Conservation (phyloP, 768 basidiomycete genomes). For the Chalciporus pseudorubinellus region DNA sequence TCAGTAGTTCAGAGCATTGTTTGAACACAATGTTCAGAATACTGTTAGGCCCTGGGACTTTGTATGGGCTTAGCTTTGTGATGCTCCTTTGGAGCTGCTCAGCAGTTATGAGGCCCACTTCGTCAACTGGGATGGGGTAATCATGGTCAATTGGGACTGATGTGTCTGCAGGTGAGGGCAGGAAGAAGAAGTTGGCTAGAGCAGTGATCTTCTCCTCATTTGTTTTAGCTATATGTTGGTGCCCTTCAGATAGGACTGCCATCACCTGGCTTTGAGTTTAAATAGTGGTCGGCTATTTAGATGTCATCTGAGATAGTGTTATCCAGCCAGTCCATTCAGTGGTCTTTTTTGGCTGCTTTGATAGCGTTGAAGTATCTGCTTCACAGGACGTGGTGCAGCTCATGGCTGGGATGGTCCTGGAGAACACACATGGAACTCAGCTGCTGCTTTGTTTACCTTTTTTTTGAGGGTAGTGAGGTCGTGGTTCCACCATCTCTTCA, state of each 20-base stretch:
- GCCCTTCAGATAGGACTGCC: neutral
- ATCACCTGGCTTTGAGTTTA: neutral
- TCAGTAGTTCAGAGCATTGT: slow-evolving; percentile 9
- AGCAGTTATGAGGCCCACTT: neutral
- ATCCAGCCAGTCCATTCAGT: slow-evolving; percentile 13
- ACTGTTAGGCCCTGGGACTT: slow-evolving; percentile 24
- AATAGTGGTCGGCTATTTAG: slow-evolving; percentile 7
- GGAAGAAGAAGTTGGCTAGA: slow-evolving; percentile 27
- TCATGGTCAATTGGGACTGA: neutral
- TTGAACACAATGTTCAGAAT: slow-evolving; percentile 24
- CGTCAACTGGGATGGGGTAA: slow-evolving; percentile 1
- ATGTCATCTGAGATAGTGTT: neutral
- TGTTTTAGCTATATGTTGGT: neutral
- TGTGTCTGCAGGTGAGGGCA: slow-evolving; percentile 4
- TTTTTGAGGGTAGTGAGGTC: too few species aligned
- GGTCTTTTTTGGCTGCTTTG: slow-evolving; percentile 1
- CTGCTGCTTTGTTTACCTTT: too few species aligned
- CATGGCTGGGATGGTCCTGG: too few species aligned
- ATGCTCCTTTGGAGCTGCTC: slow-evolving; percentile 10
- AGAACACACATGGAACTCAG: too few species aligned
- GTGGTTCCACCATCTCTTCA: too few species aligned
- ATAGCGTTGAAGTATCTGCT: neutral
- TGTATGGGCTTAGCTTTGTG: slow-evolving; percentile 7
- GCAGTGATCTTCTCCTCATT: slow-evolving; percentile 22
- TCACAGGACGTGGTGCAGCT: too few species aligned